Conservation (phyloP, 495 filamentous ascomycete genomes). For the Collariella sp. region DNA sequence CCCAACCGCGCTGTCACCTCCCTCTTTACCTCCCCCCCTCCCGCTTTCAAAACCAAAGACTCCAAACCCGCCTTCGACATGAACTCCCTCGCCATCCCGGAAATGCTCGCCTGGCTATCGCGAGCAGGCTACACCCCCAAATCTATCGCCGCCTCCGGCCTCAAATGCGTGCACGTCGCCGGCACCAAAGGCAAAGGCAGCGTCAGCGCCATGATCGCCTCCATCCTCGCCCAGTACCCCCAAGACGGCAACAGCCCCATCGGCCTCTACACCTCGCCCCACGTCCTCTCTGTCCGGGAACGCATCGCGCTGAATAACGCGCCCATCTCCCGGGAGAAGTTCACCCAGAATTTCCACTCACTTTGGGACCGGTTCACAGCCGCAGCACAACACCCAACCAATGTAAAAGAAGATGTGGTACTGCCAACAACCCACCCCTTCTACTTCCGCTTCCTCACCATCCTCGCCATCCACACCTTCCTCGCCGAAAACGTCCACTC, state of each 20-base stretch:
- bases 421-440: constrained; percentile 43
- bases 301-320: constrained; percentile 52
- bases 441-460: constrained; percentile 48
- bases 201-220: constrained; percentile 39
- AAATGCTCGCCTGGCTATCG: constrained; percentile 72
- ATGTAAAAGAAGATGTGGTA: not conserved
- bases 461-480: constrained; percentile 41
- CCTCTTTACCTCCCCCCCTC: constrained; percentile 33
- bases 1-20: constrained; percentile 58
- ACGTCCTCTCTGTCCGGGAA: constrained; percentile 53
- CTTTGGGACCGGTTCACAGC: constrained; percentile 51
- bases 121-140: constrained; percentile 58
- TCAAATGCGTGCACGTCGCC: constrained; percentile 48
- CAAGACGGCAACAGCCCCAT: constrained; percentile 19
- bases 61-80: constrained; percentile 33
- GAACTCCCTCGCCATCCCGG: constrained; percentile 72
- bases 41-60: not conserved
- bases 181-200: constrained; percentile 58
- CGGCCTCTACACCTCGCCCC: constrained; percentile 60
- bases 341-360: constrained; percentile 57
- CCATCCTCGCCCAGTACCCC: constrained; percentile 34
- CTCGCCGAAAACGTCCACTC: constrained; percentile 30
- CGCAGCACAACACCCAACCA: constrained; percentile 26
- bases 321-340: constrained; percentile 43
- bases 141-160: constrained; percentile 21